These are phyloP conservation scores for Diaporthe sp. DNA, from an alignment of 2,329 filamentous ascomycete genomes.

Conservation along the genomic window DNA sequence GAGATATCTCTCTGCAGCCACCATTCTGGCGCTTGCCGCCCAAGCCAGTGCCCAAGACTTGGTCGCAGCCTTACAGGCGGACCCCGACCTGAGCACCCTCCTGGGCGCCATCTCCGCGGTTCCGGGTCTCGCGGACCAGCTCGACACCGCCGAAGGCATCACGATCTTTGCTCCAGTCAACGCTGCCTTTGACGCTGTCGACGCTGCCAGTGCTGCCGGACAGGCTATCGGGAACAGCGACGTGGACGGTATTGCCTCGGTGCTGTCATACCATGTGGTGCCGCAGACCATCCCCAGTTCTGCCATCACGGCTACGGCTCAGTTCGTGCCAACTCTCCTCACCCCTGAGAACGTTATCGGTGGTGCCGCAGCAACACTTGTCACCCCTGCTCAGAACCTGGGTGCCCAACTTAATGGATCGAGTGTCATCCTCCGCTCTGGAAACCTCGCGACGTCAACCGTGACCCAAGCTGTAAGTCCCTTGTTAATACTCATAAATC, in stretches of 20 bases:
- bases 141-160: conserved; percentile 20
- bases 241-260: conserved; percentile 18
- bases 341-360: conserved; percentile 25
- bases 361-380: not conserved
- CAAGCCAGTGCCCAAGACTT: conserved; percentile 10
- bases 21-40: not conserved
- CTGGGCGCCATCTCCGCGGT: conserved; percentile 18
- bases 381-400: conserved; percentile 20
- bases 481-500: not conserved
- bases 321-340: conserved; percentile 29
- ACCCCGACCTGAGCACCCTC: conserved; percentile 31
- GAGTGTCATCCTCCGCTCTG: conserved; percentile 24
- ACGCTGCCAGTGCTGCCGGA: conserved; percentile 20
- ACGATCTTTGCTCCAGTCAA: conserved; percentile 30
- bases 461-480: conserved; percentile 29
- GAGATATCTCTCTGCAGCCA: not conserved
- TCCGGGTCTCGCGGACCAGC: conserved; percentile 10
- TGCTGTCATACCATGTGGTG: conserved; percentile 31
- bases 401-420: conserved; percentile 17
- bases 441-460: conserved; percentile 2
- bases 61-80: not conserved
- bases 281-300: conserved; percentile 5
- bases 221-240: not conserved
- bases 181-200: conserved; percentile 23
- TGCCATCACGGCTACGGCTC: conserved; percentile 11